Evolutionary conservation across 2,329 filamentous ascomycete genomes (phyloP), one percentile per base, ranked within the genome.

Genomic region (Colletotrichum musicola): DNA sequence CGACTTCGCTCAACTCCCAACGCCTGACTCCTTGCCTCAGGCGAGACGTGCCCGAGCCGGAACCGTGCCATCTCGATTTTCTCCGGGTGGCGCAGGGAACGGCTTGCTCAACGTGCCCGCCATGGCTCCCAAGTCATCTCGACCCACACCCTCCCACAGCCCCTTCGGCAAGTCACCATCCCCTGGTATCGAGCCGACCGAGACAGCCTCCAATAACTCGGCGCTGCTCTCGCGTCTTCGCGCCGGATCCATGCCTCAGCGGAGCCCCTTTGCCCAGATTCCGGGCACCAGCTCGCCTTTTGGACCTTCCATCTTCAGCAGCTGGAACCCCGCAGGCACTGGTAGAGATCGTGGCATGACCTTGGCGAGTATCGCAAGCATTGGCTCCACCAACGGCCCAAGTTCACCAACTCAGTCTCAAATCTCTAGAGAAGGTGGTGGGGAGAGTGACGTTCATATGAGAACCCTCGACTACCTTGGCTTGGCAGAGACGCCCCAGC

Each of bases 401-500:
- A 92, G 92, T 71, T 98, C 95, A 14, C 95, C 95, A 1, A 89
- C 93, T 14, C 92, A 95, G 75, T 97, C 94, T 7, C 90, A 93
- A 1, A 95, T 95, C 77, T 97, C 94, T 12, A 90, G 91, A 73
- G 94, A 97, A 75, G 94, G 93, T 35, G 88, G 91, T 53, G 92
- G 90, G 18, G 95, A 98, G 76, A 93, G 90, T 35, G 95, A 98
- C 77, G 94, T 97, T 73, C 89, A 91, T 75, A 91, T 92, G 88
- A 92, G 93, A 76, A 99, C 96, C 2, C 83, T 99, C 73, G 96
- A 99, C 79, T 99, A 99, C 77, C 89, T 99, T 69, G 96, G 96
- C 55, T 87, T 99, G 57, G 95, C 95, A 38, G 96, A 98, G 79
- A 97, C 94, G 16, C 95, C 96, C 20, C 94, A 97, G 77, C 92